A percentile compares a stretch with the other conserved stretches of the same genome.
Conservation (phyloP, 129 eudicot species). For the Oenanthe sinensis region DNA sequence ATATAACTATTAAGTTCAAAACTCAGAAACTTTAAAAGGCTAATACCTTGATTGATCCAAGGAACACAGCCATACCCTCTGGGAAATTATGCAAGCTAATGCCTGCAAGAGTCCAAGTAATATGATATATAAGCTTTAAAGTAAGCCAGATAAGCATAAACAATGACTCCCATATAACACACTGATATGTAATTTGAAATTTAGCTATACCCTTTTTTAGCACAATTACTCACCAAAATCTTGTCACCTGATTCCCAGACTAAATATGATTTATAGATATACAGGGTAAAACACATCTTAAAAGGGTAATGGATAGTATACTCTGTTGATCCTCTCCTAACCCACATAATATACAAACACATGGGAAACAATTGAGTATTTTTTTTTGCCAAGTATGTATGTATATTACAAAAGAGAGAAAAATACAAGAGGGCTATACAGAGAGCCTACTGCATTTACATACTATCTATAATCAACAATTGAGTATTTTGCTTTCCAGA, state of each 20-base stretch:
- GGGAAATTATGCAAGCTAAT: conserved; percentile 98
- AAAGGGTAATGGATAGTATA: neutral
- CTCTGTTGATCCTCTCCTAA: neutral
- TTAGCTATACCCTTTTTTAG: neutral
- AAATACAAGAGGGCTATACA: too few species aligned
- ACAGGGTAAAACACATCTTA: neutral
- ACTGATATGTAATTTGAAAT: neutral
- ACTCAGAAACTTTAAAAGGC: neutral
- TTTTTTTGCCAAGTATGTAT: too few species aligned
- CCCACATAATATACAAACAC: neutral
- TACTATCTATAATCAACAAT: too few species aligned
- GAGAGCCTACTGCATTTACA: too few species aligned
- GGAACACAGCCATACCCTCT: conserved; percentile 99
- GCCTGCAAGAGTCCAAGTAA: conserved; percentile 43
- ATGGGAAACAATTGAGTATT: neutral
- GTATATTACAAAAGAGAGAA: too few species aligned
- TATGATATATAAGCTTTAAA: conserved; percentile 7
- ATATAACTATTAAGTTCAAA: neutral
- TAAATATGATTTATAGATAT: neutral
- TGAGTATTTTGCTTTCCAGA: neutral
- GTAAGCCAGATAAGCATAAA: neutral
- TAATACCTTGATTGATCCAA: conserved; percentile 86
- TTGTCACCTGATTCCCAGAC: neutral
- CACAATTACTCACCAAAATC: too few species aligned
- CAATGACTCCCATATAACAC: neutral